A percentile compares a stretch with the other conserved stretches of the same genome.
These are phyloP conservation scores for Solanum hybrid DNA, from an alignment of 305 asterid genomes.

Conservation along the genomic window DNA sequence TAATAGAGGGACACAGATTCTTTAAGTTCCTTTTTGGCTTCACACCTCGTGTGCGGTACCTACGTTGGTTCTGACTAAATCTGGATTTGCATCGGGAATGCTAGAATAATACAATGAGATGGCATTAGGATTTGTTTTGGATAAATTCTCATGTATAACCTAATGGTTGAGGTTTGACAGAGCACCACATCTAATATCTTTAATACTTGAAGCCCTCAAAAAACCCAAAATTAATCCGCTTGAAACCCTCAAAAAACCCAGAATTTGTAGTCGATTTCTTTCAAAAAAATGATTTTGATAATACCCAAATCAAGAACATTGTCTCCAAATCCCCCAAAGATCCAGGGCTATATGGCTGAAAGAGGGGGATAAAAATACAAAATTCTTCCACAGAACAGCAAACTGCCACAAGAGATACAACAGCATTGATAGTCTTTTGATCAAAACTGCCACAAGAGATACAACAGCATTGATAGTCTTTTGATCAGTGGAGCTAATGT, in stretches of 20 bases:
- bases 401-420: too few species aligned
- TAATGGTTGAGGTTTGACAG: neutral
- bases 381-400: too few species aligned
- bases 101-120: neutral
- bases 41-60: neutral
- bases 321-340: neutral
- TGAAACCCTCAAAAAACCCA: neutral
- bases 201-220: too few species aligned
- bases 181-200: too few species aligned
- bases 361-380: too few species aligned
- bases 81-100: neutral
- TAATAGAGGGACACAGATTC: neutral
- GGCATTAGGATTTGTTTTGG: neutral
- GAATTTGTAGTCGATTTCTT: neutral
- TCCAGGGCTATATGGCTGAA: too few species aligned
- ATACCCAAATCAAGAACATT: neutral
- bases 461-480: too few species aligned
- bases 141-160: neutral
- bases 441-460: too few species aligned
- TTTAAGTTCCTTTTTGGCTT: neutral
- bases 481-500: too few species aligned
- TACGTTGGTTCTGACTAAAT: neutral
- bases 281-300: neutral
- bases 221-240: neutral
- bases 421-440: too few species aligned